Percentiles rank a stretch among this genome's conserved stretches.
phyloP scores from a whole-genome alignment of 2,329 filamentous ascomycete genomes.

The Hyphodiscus sp. region DNA sequence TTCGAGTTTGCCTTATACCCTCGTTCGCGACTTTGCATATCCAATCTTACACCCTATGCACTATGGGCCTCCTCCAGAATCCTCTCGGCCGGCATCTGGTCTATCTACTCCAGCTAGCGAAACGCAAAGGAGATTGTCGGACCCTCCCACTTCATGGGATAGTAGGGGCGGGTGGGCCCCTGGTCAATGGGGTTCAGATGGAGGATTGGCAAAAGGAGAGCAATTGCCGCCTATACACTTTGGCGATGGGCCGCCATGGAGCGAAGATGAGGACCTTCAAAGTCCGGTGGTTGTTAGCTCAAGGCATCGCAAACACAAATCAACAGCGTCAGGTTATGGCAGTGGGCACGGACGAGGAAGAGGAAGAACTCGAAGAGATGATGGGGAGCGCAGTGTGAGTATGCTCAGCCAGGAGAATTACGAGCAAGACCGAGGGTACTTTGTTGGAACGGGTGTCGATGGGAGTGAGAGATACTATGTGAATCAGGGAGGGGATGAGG shows the following conservation, averaged over 20 bases:
- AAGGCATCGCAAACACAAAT: slow-evolving; percentile 81
- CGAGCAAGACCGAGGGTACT: slow-evolving; percentile 59
- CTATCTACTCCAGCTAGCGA: slow-evolving; percentile 83
- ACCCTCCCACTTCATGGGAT: slow-evolving; percentile 73
- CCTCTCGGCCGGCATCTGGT: slow-evolving; percentile 63
- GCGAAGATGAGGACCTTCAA: slow-evolving; percentile 90
- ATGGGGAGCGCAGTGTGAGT: slow-evolving; percentile 33
- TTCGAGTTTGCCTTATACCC: slow-evolving; percentile 79
- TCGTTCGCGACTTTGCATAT: slow-evolving; percentile 95
- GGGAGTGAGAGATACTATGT: slow-evolving; percentile 71
- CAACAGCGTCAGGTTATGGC: slow-evolving; percentile 45
- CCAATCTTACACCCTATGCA: slow-evolving; percentile 76
- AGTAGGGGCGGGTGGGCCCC: slow-evolving; percentile 53
- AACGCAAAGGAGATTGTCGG: slow-evolving; percentile 68
- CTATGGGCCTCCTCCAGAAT: slow-evolving; percentile 82
- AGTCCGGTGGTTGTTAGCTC: slow-evolving; percentile 81
- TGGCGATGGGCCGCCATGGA: slow-evolving; percentile 84
- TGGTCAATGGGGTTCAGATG: slow-evolving; percentile 31
- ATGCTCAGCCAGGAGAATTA: slow-evolving; percentile 44
- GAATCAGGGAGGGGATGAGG: slow-evolving; percentile 58
- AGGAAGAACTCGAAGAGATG: slow-evolving; percentile 40
- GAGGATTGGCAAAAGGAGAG: slow-evolving; percentile 53
- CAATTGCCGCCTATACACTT: slow-evolving; percentile 79
- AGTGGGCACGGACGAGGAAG: slow-evolving; percentile 35
- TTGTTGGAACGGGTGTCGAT: slow-evolving; percentile 60